These are phyloP conservation scores for Lentinula sp. DNA, from an alignment of 768 basidiomycete species.

Conservation along the genomic window DNA sequence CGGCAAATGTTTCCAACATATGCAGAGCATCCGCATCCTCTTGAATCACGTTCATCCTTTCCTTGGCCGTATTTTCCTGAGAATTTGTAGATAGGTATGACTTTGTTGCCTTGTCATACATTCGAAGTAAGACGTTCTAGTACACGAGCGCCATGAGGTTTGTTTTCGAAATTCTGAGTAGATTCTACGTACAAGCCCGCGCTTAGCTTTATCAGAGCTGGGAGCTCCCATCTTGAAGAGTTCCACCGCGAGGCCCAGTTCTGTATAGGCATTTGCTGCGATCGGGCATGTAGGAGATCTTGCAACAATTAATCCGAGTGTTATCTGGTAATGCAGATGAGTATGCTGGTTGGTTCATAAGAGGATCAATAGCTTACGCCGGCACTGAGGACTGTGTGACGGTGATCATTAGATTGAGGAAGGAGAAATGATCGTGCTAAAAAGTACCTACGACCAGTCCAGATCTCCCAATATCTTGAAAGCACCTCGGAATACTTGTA, in stretches of 20 bases:
- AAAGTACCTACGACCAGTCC: background rate
- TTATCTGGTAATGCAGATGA: background rate
- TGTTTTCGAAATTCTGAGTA: background rate
- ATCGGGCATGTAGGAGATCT: background rate
- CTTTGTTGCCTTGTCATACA: background rate
- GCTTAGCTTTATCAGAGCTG: background rate
- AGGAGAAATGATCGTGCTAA: too few species aligned
- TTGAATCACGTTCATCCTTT: background rate
- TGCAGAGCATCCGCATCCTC: background rate
- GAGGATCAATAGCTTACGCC: background rate
- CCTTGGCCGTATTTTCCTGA: background rate
- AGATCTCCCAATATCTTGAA: background rate
- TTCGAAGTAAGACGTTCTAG: background rate
- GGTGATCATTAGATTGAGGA: background rate
- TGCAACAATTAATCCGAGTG: background rate
- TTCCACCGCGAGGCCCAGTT: background rate
- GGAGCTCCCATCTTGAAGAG: background rate
- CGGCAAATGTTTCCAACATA: background rate
- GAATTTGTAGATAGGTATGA: background rate
- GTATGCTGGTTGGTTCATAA: background rate
- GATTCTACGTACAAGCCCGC: background rate
- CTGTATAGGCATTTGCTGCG: background rate
- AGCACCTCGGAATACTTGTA: background rate
- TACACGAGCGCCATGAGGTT: background rate
- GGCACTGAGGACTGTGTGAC: background rate